Evolutionary conservation across 331 rosid genomes (phyloP).

Genomic region (Prunus yedoensis): DNA sequence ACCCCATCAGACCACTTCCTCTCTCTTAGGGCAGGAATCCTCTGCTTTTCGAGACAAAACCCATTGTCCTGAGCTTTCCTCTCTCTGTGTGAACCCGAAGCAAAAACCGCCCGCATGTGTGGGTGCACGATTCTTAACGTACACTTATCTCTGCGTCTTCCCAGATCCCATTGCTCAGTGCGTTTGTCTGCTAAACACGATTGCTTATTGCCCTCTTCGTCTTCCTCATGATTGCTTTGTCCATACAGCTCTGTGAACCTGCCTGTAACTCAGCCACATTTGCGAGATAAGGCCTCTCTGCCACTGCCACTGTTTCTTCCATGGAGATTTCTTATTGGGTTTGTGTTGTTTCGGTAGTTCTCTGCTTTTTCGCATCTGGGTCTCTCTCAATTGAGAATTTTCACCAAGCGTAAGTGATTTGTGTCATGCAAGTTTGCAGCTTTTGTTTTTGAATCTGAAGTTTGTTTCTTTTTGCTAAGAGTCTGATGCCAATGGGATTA

Average conservation of each 20-base stretch:
- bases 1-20: neutral
- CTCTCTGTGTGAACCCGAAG: neutral
- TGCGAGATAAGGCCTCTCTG: conserved; percentile 15
- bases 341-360: conserved; percentile 31
- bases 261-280: conserved; percentile 26
- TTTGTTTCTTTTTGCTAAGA: neutral
- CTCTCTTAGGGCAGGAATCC: conserved; percentile 16
- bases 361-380: conserved; percentile 45
- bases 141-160: conserved; percentile 36
- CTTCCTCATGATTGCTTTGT: conserved; percentile 30
- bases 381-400: conserved; percentile 51
- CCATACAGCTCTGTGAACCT: neutral
- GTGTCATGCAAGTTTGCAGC: neutral
- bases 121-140: conserved; percentile 61
- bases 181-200: conserved; percentile 8
- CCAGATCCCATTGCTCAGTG: conserved; percentile 53
- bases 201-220: conserved; percentile 11
- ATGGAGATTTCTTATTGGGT: conserved; percentile 42
- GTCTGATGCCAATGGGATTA: conserved; percentile 3
- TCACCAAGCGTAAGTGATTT: conserved; percentile 71
- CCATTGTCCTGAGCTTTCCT: conserved; percentile 18
- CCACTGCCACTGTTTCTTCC: conserved; percentile 6
- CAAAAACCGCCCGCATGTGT: conserved; percentile 17
- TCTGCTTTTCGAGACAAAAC: conserved; percentile 10
- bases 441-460: conserved; percentile 6